Base-by-base conservation (phyloP, 164 flowering plant species). In the Magnolia officinalis region DNA sequence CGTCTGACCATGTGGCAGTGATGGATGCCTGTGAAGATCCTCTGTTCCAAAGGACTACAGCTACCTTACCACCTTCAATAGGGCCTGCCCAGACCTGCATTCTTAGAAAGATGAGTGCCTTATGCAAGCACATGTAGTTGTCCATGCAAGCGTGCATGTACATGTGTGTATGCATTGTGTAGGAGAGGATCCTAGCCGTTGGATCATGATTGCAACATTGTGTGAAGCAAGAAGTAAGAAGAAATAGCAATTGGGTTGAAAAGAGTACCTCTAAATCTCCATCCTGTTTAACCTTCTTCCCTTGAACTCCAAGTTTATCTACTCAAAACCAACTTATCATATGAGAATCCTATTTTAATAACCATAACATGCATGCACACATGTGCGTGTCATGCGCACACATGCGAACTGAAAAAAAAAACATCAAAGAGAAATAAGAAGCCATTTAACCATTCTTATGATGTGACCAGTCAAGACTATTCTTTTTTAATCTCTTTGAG, bases 41-140 rank as follows among this genome's bases (percentile, higher is more conserved):
- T 81, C 93, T 88, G 76, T 93, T 93, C 92, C 89, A 90, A 21
- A 91, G 76, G 29, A 88, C 80, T 19, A 89, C 81, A 6, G 87
- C 91, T 10, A 87, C 83, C 81, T 80, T 89, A n/a, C 80, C 78
- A 1, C 75, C 73, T 50, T 77, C 83, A 0, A 93, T 82, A 64
- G 87, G 86, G 23, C 97, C 96, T n/a, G 91, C 92, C 97, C 97
- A 93, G 10, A 93, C 88, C 93, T 92, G 51, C 72, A 75, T 45
- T 10, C 4, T 67, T 20, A 18, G 20, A 14, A 45, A 11, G 31
- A 13, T 50, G 19, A 49, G 51, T 50, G 72, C 58, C 2, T 73
- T 31, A 5, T 6, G n/a, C 13, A 21, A 14, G 20, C 52, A 50
- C 7, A 51, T 21, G 4, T 64, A 19, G 8, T 64, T 7, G 0